A percentile compares a stretch with the other conserved stretches of the same genome.
Evolutionary conservation across 768 basidiomycete species (phyloP).

Genomic region (Lepiota venenata): DNA sequence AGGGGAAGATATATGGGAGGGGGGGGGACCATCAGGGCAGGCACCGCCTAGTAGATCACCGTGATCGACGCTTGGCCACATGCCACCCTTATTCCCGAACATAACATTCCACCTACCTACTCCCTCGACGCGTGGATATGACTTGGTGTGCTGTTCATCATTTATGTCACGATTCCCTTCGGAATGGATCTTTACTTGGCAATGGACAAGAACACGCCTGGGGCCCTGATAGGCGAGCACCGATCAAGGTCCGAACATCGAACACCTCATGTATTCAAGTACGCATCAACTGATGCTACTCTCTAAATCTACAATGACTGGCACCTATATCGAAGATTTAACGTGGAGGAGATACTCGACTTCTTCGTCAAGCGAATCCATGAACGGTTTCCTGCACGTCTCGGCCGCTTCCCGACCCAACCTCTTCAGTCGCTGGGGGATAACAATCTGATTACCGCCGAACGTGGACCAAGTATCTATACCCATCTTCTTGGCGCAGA

Average conservation of each 20-base stretch:
- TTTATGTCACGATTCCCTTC: too few species aligned
- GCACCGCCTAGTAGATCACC: conserved; percentile 4
- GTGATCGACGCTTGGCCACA: conserved; percentile 3
- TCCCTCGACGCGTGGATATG: too few species aligned
- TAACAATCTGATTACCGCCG: conserved; percentile 34
- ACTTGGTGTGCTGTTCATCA: too few species aligned
- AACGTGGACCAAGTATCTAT: conserved; percentile 38
- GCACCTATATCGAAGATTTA: not conserved
- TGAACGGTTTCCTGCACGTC: conserved; percentile 15
- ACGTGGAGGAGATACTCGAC: conserved; percentile 19
- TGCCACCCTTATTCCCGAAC: conserved; percentile 5
- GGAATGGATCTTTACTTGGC: too few species aligned
- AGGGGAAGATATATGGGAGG: not conserved
- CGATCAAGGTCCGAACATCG: too few species aligned
- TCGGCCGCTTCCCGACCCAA: conserved; percentile 37
- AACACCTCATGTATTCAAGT: too few species aligned
- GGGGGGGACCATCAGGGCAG: conserved; percentile 7
- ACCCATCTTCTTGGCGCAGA: not conserved
- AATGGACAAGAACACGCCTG: too few species aligned
- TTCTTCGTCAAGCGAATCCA: conserved; percentile 21
- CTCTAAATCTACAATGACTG: too few species aligned
- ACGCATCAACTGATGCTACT: too few species aligned
- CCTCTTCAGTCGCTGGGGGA: conserved; percentile 28
- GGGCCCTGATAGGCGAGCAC: too few species aligned
- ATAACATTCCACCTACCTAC: not conserved